Conservation (phyloP, 768 basidiomycete species). For the Infundibulicybe gibba region DNA sequence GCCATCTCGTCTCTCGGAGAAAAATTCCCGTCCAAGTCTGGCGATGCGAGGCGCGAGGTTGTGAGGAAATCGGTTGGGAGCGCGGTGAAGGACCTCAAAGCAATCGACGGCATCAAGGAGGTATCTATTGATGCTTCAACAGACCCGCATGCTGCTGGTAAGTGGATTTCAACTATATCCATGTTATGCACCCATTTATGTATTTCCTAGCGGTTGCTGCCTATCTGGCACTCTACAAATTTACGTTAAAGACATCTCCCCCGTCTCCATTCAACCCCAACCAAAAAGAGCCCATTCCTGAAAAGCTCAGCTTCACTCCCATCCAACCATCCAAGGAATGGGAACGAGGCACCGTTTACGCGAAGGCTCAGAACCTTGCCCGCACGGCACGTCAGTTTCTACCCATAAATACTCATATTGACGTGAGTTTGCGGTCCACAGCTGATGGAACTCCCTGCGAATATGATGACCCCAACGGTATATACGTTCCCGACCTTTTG, state of each 20-base stretch:
- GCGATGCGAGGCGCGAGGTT: slow-evolving; percentile 52
- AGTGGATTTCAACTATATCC: slow-evolving; percentile 13
- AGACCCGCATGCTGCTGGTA: slow-evolving; percentile 80
- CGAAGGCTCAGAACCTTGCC: slow-evolving; percentile 75
- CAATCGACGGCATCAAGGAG: slow-evolving; percentile 56
- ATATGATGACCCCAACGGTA: slow-evolving; percentile 83
- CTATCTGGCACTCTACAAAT: slow-evolving; percentile 70
- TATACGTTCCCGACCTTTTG: slow-evolving; percentile 10
- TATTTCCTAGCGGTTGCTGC: slow-evolving; percentile 71
- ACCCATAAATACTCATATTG: slow-evolving; percentile 7
- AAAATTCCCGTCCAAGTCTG: slow-evolving; percentile 41
- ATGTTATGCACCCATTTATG: not conserved
- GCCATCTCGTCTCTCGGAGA: slow-evolving; percentile 59
- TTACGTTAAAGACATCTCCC: slow-evolving; percentile 73
- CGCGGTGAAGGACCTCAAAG: slow-evolving; percentile 67
- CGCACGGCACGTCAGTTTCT: slow-evolving; percentile 50
- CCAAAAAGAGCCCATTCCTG: slow-evolving; percentile 44
- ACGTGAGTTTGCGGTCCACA: slow-evolving; percentile 21
- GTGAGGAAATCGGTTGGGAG: slow-evolving; percentile 70
- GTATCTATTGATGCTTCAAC: slow-evolving; percentile 58
- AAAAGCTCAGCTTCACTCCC: slow-evolving; percentile 47
- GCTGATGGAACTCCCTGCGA: slow-evolving; percentile 84
- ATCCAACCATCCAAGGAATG: slow-evolving; percentile 51
- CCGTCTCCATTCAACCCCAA: slow-evolving; percentile 65
- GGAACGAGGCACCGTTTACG: slow-evolving; percentile 73